Base-by-base conservation (phyloP, 2,329 filamentous ascomycete genomes). In the Tolypocladium amazonense region DNA sequence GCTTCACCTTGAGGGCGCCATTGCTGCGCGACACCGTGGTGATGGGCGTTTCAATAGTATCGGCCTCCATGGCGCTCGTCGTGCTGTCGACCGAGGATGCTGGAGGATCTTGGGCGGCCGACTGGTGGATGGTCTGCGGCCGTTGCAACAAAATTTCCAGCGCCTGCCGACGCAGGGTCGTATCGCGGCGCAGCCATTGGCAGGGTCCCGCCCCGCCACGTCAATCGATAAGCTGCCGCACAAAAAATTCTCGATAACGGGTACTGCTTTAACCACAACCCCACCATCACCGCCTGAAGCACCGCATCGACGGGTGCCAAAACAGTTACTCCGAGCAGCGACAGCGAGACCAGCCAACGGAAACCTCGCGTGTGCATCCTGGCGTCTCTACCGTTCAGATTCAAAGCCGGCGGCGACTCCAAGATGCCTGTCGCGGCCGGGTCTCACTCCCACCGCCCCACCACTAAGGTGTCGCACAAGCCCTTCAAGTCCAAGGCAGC, bases 401-500 rank as follows among this genome's bases (percentile, higher is more conserved):
- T 96, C 77, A 96, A 95, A 80, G 89, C 88, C 73, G 88, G 88
- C 71, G 79, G 84, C 74, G 79, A 81, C 73, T 81, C 81, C 75
- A 89, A 83, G 68, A 94, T 94, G 90, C 87, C 89, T 70, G 83
- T 85, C 75, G 79, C 81, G 62, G 81, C 84, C 70, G 73, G 80
- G 79, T 61, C 62, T 66, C 91, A 97, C 75, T 92, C 93, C 71
- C 94, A 99, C 75, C 85, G 93, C 73, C 90, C 90, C 70, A 97
- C 92, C 61, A 96, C 92, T 58, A 99, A 97, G 81, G 80, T 85
- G 69, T 77, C 83, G 65, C 87, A 96, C 77, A 99, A 99, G 80
- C 74, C 88, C 33, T 99, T 92, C 82, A 99, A 99, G 77, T 91
- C 90, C 61, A 87, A 87, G 72, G 92, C 96, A 78, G 85, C 92